Conservation (phyloP, 345 rosid genomes). For the Luvunga scandens region DNA sequence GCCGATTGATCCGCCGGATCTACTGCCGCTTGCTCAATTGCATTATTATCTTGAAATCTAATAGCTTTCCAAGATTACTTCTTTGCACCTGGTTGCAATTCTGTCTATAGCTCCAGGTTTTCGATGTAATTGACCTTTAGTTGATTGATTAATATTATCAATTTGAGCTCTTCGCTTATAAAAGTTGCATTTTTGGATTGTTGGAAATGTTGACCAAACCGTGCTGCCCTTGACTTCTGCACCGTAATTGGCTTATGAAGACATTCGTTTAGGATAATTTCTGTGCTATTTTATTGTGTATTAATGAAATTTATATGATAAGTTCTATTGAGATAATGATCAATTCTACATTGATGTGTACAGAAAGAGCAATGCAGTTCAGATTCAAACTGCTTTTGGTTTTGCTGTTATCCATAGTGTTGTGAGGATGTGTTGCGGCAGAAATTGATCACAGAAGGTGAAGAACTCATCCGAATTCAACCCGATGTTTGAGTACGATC, state of each 20-base stretch:
- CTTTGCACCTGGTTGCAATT: not conserved
- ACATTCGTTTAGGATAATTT: not conserved
- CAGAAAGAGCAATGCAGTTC: conserved; percentile 24
- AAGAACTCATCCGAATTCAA: too few species aligned
- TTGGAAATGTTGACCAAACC: conserved; percentile 16
- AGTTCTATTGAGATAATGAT: not conserved
- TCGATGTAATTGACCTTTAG: not conserved
- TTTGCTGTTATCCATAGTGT: conserved; percentile 21
- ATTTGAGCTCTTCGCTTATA: not conserved
- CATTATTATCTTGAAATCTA: not conserved
- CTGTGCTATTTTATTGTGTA: not conserved
- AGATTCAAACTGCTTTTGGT: conserved; percentile 26
- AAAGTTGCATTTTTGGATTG: conserved; percentile 1
- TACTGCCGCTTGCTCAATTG: too few species aligned
- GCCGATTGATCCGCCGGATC: too few species aligned
- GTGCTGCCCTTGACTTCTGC: not conserved
- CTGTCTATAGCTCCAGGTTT: not conserved
- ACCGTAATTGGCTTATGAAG: conserved; percentile 1
- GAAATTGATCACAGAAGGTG: conserved; percentile 40
- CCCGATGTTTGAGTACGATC: too few species aligned
- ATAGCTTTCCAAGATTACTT: not conserved
- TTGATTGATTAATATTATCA: not conserved
- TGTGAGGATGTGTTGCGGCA: conserved; percentile 32
- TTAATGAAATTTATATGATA: not conserved
- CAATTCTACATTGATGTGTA: conserved; percentile 4